Evolutionary conservation across 495 filamentous ascomycete genomes (phyloP), one percentile per base, ranked within the genome.

Genomic region (Clavariopsis aquatica): DNA sequence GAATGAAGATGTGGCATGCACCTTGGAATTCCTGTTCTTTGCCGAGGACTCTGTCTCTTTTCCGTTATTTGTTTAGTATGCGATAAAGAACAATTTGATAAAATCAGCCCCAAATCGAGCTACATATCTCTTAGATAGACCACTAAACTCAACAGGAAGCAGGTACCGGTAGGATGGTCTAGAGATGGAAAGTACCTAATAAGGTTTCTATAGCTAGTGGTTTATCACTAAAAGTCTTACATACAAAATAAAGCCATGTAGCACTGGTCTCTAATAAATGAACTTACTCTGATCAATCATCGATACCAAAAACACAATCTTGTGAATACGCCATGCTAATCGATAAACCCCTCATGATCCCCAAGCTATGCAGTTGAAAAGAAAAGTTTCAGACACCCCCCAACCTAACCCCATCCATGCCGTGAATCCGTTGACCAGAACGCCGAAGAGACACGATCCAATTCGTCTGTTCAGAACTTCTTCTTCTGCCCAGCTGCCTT

Each of bases 401-500:
- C 27, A 26, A 15, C 38, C 24, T 17, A 24, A 27, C 23, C 55
- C 38, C 36, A 13, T 20, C 38, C 19, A 26, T 51, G 45, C 31
- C 34, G 20, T 61, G 47, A 13, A 49, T 49, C 52, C 38, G 22
- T 7, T 6, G 2, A 6, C 24, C 41, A 29, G 15, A 58, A 58
- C 55, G 47, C 55, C 55, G 47, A 46, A 47, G n/a, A 49, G 43
- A 34, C n/a, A 46, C 10, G 3, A 46, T 46, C 22, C 47, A 6
- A n/a, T 22, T 34, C 20, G 45, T 38, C 24, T 17, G 15, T 1
- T 47, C 51, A 70, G 38, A 49, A 64, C 60, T 72, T 73, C 57
- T 62, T 72, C 62, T 75, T 77, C 10, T 74, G 72, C 38, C 82
- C 81, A 1, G 64, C 64, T 10, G 62, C 68, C 24, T 60, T 64